Base-by-base conservation (phyloP, 257 asterid genomes). In the Solanum virginianum region DNA sequence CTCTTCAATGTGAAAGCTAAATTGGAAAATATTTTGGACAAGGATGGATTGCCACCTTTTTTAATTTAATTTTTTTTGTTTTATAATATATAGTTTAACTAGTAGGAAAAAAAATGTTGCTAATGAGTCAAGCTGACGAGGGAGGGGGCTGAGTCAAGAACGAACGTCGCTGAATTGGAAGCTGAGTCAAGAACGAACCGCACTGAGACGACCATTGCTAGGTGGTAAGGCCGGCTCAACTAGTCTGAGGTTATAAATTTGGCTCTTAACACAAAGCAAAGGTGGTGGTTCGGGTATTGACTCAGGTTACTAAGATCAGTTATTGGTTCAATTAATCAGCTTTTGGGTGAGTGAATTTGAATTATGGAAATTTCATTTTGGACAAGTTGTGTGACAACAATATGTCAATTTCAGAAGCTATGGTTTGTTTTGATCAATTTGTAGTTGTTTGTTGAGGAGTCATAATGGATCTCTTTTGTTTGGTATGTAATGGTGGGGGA, bases 111-210 rank as follows among this genome's bases (percentile, higher is more conserved):
- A 26, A 49, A 14, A 17, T 18, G 59, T 10, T 24, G 65, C 16
- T 36, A 17, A 54, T 24, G 51, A 10, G 10, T 80, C 7, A 3
- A 32, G 36, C 29, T 47, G 60, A 49, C 57, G 3, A 70, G 2
- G 26, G 75, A 14, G 16, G 29, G 43, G 8, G 75, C 17, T 71
- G 29, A 26, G 51, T 81, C 56, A 45, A 43, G 41, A 63, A 10
- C 20, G 41, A 36, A 36, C 32, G 29, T 82, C 56, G 79, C 41
- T 41, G 74, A 79, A 62, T 84, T 65, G 57, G 87, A 54, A 84
- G 91, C 87, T 90, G 99, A 96, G 98, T 93, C 97, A 96, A 95
- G 98, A 95, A 93, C 97, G 98, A 95, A 96, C 98, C 98, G 87
- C 87, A 85, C 85, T 69, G n/a, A 43, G 80, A 62, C 83, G 86